Evolutionary conservation across 352 stramenopile species (phyloP), one percentile per base, ranked within the genome.

Genomic region (Phytophthora boehmeriae): DNA sequence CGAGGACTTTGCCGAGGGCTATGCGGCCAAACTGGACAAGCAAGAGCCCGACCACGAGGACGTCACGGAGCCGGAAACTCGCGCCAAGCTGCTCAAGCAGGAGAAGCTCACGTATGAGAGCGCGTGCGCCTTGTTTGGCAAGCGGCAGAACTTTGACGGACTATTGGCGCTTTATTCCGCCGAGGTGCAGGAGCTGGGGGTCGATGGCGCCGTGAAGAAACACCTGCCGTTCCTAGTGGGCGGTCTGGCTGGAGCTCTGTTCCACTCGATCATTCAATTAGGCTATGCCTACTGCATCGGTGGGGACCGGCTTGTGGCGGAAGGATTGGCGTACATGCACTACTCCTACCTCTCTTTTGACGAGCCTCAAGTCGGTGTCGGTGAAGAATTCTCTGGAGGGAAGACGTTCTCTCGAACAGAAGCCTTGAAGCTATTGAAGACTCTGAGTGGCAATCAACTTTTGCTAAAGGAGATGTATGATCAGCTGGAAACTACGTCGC

Each of bases 271-370:
- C 30, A 80, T 80, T 16, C 71, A 80, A 43, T 55, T 80, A 3
- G 71, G 71, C 0, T 80, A 80, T 44, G 50, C 71, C n/a, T 77
- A 80, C 16, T 68, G 60, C 25, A 65, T 77, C 52, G 68, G 71
- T 34, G 63, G 63, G 6, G 55, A 66, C 5, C 71, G 59, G 41
- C 55, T 74, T 16, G 57, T 80, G 32, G 71, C 71, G 8, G 71
- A 80, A 75, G 71, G 67, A 16, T 39, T 80, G 30, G 44, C 68
- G 48, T 80, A 80, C 57, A 58, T 80, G 59, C 71, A 77, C 55
- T 73, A 63, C 36, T 50, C 59, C 1, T 77, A 73, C 32, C 45
- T 77, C 30, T 62, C 63, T n/a, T 80, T 80, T 35, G 67, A 76
- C 11, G 63, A 71, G 32, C 61, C 58, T n/a, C 8, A n/a, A 27